A percentile compares a stretch with the other conserved stretches of the same genome.
These are phyloP conservation scores for Crithidia bombi DNA, from an alignment of 208 protist genomes.

Conservation along the genomic window DNA sequence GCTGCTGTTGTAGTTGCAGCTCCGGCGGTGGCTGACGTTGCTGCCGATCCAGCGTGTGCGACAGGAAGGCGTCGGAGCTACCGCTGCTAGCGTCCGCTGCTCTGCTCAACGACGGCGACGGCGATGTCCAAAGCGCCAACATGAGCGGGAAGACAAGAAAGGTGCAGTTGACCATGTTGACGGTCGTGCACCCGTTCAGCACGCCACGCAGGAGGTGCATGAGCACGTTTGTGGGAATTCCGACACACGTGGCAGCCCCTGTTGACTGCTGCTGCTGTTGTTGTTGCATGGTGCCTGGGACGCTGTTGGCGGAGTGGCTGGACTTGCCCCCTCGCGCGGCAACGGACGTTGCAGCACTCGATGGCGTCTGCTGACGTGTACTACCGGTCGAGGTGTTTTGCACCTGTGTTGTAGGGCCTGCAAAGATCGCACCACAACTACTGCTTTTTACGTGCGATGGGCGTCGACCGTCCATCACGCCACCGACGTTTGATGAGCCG, in stretches of 20 bases:
- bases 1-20: too few relatives aligned
- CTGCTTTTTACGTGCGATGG: background rate
- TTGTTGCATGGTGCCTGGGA: slow-evolving; percentile 11
- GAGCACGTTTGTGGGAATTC: slow-evolving; percentile 61
- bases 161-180: slow-evolving; percentile 72
- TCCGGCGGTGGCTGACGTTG: too few relatives aligned
- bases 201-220: slow-evolving; percentile 69
- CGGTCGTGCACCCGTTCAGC: slow-evolving; percentile 64
- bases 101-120: background rate
- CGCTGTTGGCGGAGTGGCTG: slow-evolving; percentile 2
- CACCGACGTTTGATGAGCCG: background rate
- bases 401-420: slow-evolving; percentile 20
- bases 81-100: background rate
- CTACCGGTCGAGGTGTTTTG: slow-evolving; percentile 27
- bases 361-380: slow-evolving; percentile 14
- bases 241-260: slow-evolving; percentile 55
- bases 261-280: slow-evolving; percentile 23
- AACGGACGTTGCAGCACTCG: background rate
- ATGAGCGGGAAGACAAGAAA: slow-evolving; percentile 71
- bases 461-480: background rate
- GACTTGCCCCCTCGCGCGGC: slow-evolving; percentile 12
- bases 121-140: slow-evolving; percentile 6
- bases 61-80: background rate
- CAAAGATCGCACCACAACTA: background rate
- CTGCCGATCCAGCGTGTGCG: slow-evolving; percentile 9